phyloP scores from a whole-genome alignment of 352 stramenopile genomes.

The Pythium sp. region DNA sequence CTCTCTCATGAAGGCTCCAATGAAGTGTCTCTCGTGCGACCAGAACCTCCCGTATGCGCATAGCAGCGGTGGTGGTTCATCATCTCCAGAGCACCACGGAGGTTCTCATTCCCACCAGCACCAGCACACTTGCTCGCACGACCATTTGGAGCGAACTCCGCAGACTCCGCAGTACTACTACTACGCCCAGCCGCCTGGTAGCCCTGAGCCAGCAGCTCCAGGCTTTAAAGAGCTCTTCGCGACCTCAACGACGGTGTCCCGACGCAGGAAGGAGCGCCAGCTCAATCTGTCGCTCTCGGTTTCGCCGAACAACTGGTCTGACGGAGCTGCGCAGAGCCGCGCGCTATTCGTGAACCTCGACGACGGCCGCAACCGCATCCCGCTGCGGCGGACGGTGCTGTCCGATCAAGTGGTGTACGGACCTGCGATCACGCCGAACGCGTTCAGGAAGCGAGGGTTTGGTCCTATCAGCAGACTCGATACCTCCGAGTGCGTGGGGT shows the following conservation, averaged over 20 bases:
- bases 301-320: constrained; percentile 16
- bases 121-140: not conserved
- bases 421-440: constrained; percentile 52
- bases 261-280: constrained; percentile 16
- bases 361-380: constrained; percentile 61
- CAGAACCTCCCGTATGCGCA: constrained; percentile 37
- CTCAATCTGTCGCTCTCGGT: not conserved
- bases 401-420: constrained; percentile 69
- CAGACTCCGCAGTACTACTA: constrained; percentile 1
- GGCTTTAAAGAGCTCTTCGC: constrained; percentile 16
- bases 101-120: constrained; percentile 5
- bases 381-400: constrained; percentile 40
- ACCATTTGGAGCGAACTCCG: not conserved
- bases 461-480: constrained; percentile 2
- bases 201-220: not conserved
- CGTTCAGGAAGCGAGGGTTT: constrained; percentile 19
- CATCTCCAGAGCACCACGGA: constrained; percentile 11
- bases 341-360: constrained; percentile 44
- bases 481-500: constrained; percentile 7
- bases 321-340: constrained; percentile 9
- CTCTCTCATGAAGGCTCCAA: constrained; percentile 50
- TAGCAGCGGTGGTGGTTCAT: not conserved
- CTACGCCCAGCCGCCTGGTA: not conserved
- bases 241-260: constrained; percentile 10
- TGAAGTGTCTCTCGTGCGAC: constrained; percentile 62